Conservation (phyloP, 768 basidiomycete species). For the Suillus paluster region DNA sequence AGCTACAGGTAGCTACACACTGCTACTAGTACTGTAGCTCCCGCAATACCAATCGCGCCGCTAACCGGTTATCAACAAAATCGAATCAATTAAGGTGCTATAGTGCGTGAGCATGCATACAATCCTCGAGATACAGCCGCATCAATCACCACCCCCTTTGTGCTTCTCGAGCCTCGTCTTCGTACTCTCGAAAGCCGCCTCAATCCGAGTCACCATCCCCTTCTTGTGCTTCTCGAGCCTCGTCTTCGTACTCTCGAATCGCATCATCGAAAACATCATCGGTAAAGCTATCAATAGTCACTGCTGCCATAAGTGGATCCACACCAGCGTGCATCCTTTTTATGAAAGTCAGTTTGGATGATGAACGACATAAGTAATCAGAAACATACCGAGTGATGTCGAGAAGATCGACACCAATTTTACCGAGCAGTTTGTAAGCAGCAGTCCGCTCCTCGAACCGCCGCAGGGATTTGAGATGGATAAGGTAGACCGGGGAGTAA, state of each 20-base stretch:
- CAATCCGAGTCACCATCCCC: too few relatives aligned
- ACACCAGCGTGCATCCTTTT: slow-evolving; percentile 12
- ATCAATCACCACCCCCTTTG: slow-evolving; percentile 1
- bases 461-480: slow-evolving; percentile 9
- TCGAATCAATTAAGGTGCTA: not conserved
- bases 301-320: slow-evolving; percentile 1
- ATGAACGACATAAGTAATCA: not conserved
- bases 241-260: slow-evolving; percentile 6
- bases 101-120: not conserved
- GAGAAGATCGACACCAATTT: slow-evolving; percentile 2
- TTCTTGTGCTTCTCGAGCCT: slow-evolving; percentile 1
- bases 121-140: not conserved
- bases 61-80: not conserved
- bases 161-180: too few relatives aligned
- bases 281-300: not conserved
- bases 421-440: slow-evolving; percentile 8
- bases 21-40: slow-evolving; percentile 1
- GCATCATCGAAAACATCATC: slow-evolving; percentile 6
- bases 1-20: too few relatives aligned
- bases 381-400: slow-evolving; percentile 4
- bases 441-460: slow-evolving; percentile 6
- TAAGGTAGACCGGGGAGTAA: slow-evolving; percentile 9
- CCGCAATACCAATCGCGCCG: not conserved
- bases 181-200: too few relatives aligned
- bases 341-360: slow-evolving; percentile 1